Evolutionary conservation across 2,329 filamentous ascomycete genomes (phyloP), one percentile per base, ranked within the genome.

Genomic region (Aotearoamyces nothofagi): DNA sequence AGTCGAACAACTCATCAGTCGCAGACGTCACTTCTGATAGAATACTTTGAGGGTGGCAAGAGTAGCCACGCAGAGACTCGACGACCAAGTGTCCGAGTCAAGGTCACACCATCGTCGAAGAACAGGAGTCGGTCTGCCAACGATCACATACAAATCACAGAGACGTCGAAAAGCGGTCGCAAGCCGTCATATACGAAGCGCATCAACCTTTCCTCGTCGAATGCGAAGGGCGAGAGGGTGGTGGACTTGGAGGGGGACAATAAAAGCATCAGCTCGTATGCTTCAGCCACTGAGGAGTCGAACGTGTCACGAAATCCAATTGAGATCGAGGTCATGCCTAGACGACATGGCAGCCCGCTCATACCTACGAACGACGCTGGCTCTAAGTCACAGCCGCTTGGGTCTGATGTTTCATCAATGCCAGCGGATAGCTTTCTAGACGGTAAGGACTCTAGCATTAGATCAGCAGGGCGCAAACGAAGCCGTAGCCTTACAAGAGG

Each of bases 321-420:
- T 39, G 84, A 94, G 49, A 80, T 94, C 35, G 87, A 94, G 51
- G 81, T 96, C 37, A 67, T 52, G 47, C 39, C 56, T 49, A 74
- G 64, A 51, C 66, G 64, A 36, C 64, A 60, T 61, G 79, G 68
- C 55, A 93, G 64, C 38, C 87, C 55, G 52, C 67, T 66, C 46
- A 76, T 69, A 36, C 70, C 61, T 43, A 62, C 53, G 26, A 60
- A 49, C 54, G 71, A 56, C 54, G 66, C 48, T 63, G 76, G 55
- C 44, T 67, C 56, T 47, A 70, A 53, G 30, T 84, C 78, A 49
- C 65, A 70, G 17, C 63, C 69, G 9, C 71, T 70, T 40, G 61
- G 73, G 28, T 94, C 87, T 3, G 87, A 94, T 46, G 81, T 96
- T 27, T 96, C 87, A 2, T 77, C 73, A 19, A 78, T 80, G 69